Conservation (phyloP, 495 filamentous ascomycete genomes). For the Xylaria nigripes region DNA sequence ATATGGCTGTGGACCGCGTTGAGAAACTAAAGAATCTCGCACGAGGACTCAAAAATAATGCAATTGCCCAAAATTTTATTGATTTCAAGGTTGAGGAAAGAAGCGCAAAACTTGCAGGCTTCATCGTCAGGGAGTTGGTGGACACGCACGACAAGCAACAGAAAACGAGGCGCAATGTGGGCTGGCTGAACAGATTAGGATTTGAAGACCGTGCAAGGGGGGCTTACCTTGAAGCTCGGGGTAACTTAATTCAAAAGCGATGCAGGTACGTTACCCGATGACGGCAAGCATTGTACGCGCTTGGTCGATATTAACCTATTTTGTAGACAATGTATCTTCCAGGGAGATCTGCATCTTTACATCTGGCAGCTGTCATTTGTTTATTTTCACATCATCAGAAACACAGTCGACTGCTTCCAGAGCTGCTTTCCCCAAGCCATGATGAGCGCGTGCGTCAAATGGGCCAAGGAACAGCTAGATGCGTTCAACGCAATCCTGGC, state of each 20-base stretch:
- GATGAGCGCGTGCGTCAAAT: slow-evolving; percentile 88
- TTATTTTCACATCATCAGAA: slow-evolving; percentile 88
- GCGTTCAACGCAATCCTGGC: slow-evolving; percentile 76
- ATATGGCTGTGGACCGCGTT: slow-evolving; percentile 69
- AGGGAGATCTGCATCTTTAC: slow-evolving; percentile 83
- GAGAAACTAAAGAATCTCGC: slow-evolving; percentile 76
- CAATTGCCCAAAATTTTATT: slow-evolving; percentile 80
- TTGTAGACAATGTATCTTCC: slow-evolving; percentile 78
- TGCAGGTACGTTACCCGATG: slow-evolving; percentile 53
- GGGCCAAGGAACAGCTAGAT: slow-evolving; percentile 89
- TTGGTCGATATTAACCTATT: slow-evolving; percentile 24
- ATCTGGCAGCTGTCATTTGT: slow-evolving; percentile 95
- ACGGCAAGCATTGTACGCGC: neutral
- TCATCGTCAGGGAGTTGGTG: slow-evolving; percentile 65
- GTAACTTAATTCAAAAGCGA: slow-evolving; percentile 66
- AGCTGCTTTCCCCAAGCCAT: slow-evolving; percentile 77
- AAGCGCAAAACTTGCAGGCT: slow-evolving; percentile 64
- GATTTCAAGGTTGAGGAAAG: slow-evolving; percentile 81
- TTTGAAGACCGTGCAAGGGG: slow-evolving; percentile 85
- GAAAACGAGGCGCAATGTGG: slow-evolving; percentile 63
- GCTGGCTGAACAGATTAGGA: slow-evolving; percentile 75
- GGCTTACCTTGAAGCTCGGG: slow-evolving; percentile 72
- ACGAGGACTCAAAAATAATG: slow-evolving; percentile 71
- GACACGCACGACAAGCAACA: slow-evolving; percentile 61
- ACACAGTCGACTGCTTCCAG: slow-evolving; percentile 83